Base-by-base conservation (phyloP, 495 filamentous ascomycete genomes). In the Xylaria acuta region DNA sequence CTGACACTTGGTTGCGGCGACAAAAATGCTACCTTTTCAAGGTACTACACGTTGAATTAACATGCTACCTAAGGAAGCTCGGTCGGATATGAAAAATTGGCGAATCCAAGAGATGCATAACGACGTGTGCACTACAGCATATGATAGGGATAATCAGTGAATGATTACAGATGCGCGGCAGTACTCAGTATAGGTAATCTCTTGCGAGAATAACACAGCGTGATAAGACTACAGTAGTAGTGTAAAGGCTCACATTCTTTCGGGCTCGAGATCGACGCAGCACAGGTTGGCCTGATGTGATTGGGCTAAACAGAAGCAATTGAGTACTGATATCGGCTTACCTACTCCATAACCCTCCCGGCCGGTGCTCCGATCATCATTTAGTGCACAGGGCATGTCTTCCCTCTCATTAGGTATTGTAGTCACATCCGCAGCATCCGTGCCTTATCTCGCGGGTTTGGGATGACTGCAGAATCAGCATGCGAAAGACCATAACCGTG, bases 381-480 rank as follows among this genome's bases (percentile, higher is more conserved):
- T 49, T 51, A 38, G 41, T 49, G 63, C 14, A 41, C 12, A 34
- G 22, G 18, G 16, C 41, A 38, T 47, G n/a, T 64, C 18, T 64
- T 47, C 62, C n/a, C 9, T 64, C 40, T 45, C 6, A 4, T 64
- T 59, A 36, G 16, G 1, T n/a, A 32, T 14, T 66, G 45, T 67
- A 1, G 64, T 67, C 64, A 67, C 65, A 56, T 56, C 65, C 65
- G 65, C 3, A 56, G 7, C 22, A 56, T 56, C 65, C 65, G 65
- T 56, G 36, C 49, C 49, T 54, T 67, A 67, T 67, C 65, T 56
- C 11, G 5, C 12, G 41, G 27, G 25, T 30, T 47, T 14, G 36
- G 11, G 38, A 43, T 64, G 60, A 64, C 60, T 30, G 60, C 38
- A 64, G 60, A 25, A 22, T 62, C 3, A 62, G 32, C 5, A 22